These are phyloP conservation scores for Aureobasidium sp. DNA, from an alignment of 2,329 filamentous ascomycete genomes.

Conservation along the genomic window DNA sequence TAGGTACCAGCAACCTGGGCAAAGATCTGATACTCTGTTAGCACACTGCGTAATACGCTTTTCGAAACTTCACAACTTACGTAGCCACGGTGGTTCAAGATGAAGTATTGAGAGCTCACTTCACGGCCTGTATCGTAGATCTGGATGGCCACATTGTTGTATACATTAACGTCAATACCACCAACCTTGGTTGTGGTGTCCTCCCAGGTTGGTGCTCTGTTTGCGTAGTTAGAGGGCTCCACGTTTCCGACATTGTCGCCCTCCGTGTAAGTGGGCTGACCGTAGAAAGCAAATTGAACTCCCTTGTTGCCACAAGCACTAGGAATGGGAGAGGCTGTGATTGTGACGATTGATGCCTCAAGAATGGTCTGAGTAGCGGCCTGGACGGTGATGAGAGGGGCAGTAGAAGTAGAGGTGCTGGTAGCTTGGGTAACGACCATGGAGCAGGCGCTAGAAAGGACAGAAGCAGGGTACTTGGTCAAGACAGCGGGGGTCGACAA, in stretches of 20 bases:
- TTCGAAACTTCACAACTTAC: neutral
- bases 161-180: neutral
- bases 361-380: conserved; percentile 21
- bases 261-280: neutral
- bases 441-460: conserved; percentile 18
- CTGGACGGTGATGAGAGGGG: neutral
- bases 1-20: conserved; percentile 20
- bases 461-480: conserved; percentile 15
- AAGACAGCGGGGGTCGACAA: conserved; percentile 15
- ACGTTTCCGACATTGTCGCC: neutral
- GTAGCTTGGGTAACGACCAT: conserved; percentile 13
- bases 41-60: too few relatives aligned
- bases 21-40: neutral
- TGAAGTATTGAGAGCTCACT: neutral
- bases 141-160: neutral
- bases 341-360: conserved; percentile 16
- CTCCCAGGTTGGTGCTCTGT: neutral
- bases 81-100: conserved; percentile 24
- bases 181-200: neutral
- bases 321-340: conserved; percentile 19
- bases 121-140: neutral
- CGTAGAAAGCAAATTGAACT: conserved; percentile 4
- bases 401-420: conserved; percentile 7
- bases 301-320: conserved; percentile 10
- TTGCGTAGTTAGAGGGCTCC: neutral